Conservation (phyloP, 2,329 filamentous ascomycete genomes). For the Dactylellina sp. region DNA sequence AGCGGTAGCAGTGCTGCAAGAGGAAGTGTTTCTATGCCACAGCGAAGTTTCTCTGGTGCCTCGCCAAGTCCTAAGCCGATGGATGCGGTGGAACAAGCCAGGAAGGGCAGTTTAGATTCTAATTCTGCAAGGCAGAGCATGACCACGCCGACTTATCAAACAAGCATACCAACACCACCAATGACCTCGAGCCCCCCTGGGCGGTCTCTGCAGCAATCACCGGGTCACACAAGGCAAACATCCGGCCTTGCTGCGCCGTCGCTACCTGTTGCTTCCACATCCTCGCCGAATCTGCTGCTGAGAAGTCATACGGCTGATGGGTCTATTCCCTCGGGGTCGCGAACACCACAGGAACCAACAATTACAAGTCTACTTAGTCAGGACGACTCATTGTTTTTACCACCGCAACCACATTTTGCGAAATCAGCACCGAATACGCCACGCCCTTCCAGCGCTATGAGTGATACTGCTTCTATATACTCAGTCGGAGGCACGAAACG, state of each 20-base stretch:
- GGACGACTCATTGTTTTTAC: slow-evolving; percentile 46
- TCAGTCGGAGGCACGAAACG: slow-evolving; percentile 74
- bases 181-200: slow-evolving; percentile 15
- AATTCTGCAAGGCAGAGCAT: slow-evolving; percentile 43
- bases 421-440: slow-evolving; percentile 61
- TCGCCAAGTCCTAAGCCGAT: slow-evolving; percentile 50
- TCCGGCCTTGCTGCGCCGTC: slow-evolving; percentile 41
- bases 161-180: slow-evolving; percentile 30
- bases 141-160: slow-evolving; percentile 24
- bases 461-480: slow-evolving; percentile 82
- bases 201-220: slow-evolving; percentile 4
- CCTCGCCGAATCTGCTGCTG: slow-evolving; percentile 47
- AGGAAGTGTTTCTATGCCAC: slow-evolving; percentile 40
- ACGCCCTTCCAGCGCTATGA: slow-evolving; percentile 72
- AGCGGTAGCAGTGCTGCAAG: neutral
- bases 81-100: slow-evolving; percentile 53
- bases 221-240: slow-evolving; percentile 23
- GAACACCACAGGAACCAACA: slow-evolving; percentile 20
- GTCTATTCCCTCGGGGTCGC: neutral
- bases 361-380: slow-evolving; percentile 31
- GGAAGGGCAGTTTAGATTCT: slow-evolving; percentile 53
- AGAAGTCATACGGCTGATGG: slow-evolving; percentile 24
- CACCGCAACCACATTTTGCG: slow-evolving; percentile 43
- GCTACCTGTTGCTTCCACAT: slow-evolving; percentile 47
- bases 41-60: slow-evolving; percentile 48